Evolutionary conservation across 108 stramenopile species (phyloP), one percentile per base, ranked within the genome.

Genomic region (Pseudonitzschia multiseries): DNA sequence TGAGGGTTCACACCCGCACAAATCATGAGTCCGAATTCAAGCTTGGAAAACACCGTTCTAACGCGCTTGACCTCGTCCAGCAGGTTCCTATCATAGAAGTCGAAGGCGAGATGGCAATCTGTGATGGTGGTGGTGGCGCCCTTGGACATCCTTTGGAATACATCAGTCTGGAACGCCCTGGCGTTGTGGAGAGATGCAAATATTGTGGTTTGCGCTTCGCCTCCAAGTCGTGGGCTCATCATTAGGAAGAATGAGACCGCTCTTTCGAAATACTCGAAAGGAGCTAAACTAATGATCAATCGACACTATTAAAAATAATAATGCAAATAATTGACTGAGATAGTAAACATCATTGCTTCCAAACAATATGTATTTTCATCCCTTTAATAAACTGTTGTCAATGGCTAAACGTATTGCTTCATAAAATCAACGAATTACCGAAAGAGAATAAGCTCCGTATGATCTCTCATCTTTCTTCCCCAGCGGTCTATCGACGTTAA

Each of bases 131-230:
- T 42, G 95, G 95, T 57, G 98, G 98, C 0, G 88, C 94, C 13
- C 77, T 99, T 65, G 98, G 98, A 9, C 97, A 99, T 80, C 98
- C 98, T 33, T 43, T 99, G 70, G 96, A 99, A 60, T 99, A 94
- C 72, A 90, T 94, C 68, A 88, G 87, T 63, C 74, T 94, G 68
- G 81, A 79, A 40, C 84, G 86, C 18, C 84, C 83, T n/a, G 88
- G 86, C 18, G 72, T 77, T n/a, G 82, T 87, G 0, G 77, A 78
- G 43, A 53, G 70, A 4, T 94, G 93, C 80, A 86, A 87, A 71
- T 94, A 94, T 75, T 94, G 93, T 77, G 91, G 87, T 20, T 78
- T 94, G 71, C 84, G 74, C 43, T 94, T 51, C 65, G 53, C 46
- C 12, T 79, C 79, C 59, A 79, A 70, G 32, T 64, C 72, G 27